Evolutionary conservation across 768 basidiomycete genomes (phyloP).

Genomic region (Trametes punicea): DNA sequence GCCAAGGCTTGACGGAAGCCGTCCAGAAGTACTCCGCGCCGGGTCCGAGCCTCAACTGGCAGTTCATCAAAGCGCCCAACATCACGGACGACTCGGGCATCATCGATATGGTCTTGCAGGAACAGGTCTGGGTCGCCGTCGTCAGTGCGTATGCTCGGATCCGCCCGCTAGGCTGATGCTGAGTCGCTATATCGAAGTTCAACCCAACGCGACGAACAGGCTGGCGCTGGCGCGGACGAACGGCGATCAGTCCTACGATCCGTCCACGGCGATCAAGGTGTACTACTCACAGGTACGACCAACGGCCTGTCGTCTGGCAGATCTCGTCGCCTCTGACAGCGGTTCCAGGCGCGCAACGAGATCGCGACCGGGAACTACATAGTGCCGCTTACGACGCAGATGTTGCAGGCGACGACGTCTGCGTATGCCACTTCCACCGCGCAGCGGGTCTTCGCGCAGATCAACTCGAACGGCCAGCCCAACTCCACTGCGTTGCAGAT

Average conservation of each 20-base stretch:
- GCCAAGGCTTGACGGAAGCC: slow-evolving; percentile 29
- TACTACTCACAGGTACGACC: slow-evolving; percentile 38
- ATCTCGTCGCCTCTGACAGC: background rate
- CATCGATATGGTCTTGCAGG: slow-evolving; percentile 33
- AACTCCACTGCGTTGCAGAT: slow-evolving; percentile 39
- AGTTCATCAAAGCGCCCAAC: slow-evolving; percentile 17
- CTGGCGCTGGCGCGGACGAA: slow-evolving; percentile 34
- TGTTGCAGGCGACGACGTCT: slow-evolving; percentile 25
- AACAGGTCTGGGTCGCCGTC: slow-evolving; percentile 41
- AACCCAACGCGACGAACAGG: slow-evolving; percentile 33
- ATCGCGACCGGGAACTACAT: slow-evolving; percentile 39
- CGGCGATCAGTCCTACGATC: slow-evolving; percentile 38
- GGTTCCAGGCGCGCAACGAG: slow-evolving; percentile 35
- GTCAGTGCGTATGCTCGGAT: slow-evolving; percentile 30
- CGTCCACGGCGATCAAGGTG: slow-evolving; percentile 33
- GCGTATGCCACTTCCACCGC: slow-evolving; percentile 25
- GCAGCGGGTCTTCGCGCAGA: slow-evolving; percentile 26
- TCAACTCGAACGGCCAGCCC: slow-evolving; percentile 25
- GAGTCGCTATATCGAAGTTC: slow-evolving; percentile 24
- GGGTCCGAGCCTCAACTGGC: slow-evolving; percentile 26
- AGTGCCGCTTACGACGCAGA: slow-evolving; percentile 32
- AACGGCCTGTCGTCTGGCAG: background rate
- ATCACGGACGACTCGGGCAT: slow-evolving; percentile 31
- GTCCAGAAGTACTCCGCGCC: slow-evolving; percentile 26
- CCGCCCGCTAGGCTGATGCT: background rate